Percentiles rank a stretch among this genome's conserved stretches.
phyloP scores from a whole-genome alignment of 305 asterid species.

The Fraxinus velutina region DNA sequence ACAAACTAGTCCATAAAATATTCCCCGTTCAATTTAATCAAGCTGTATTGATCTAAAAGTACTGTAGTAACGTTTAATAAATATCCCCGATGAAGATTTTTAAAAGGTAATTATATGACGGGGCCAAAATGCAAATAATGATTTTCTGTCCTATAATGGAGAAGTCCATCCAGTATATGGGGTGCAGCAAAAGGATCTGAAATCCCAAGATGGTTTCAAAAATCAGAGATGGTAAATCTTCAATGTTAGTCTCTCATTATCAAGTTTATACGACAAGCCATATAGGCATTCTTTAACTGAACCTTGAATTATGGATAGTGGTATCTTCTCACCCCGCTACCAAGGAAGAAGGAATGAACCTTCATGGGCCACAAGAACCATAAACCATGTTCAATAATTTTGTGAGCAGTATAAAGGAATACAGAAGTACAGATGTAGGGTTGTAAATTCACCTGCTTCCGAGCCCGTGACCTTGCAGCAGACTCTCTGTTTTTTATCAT shows the following conservation, averaged over 20 bases:
- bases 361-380: not conserved
- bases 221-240: conserved; percentile 6
- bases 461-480: conserved; percentile 94
- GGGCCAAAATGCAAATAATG: not conserved
- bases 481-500: conserved; percentile 97
- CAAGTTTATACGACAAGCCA: not conserved
- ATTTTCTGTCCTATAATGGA: not conserved
- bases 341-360: not conserved
- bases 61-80: not conserved
- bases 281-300: not conserved
- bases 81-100: not conserved
- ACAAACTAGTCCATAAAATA: not conserved
- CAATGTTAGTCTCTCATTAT: conserved; percentile 1
- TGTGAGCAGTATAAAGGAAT: not conserved
- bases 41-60: not conserved
- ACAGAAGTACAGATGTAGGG: not conserved
- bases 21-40: not conserved
- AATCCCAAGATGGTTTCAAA: not conserved
- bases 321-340: not conserved
- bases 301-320: not conserved
- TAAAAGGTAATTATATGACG: not conserved
- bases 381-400: not conserved
- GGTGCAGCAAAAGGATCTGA: not conserved
- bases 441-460: conserved; percentile 79
- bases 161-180: not conserved